Percentiles rank a stretch among this genome's conserved stretches.
Conservation (phyloP, 1,284 basidiomycete genomes). For the Vanrija sp. region DNA sequence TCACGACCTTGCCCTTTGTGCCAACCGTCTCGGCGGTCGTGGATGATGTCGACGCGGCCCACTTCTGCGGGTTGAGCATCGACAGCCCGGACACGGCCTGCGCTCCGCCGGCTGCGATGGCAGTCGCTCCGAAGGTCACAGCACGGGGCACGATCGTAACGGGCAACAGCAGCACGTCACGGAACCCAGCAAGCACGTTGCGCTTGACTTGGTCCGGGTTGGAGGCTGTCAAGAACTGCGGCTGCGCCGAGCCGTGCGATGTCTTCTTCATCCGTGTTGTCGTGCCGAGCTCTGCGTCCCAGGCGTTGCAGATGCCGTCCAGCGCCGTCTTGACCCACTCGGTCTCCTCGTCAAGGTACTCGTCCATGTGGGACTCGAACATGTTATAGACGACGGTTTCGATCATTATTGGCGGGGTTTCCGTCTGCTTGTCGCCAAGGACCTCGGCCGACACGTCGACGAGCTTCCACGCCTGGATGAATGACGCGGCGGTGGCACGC, state of each 20-base stretch:
- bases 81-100: slow-evolving; percentile 77
- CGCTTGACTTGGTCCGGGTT: slow-evolving; percentile 91
- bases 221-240: slow-evolving; percentile 69
- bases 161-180: slow-evolving; percentile 80
- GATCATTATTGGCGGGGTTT: slow-evolving; percentile 53
- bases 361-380: slow-evolving; percentile 94
- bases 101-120: slow-evolving; percentile 58
- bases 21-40: background rate
- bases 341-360: slow-evolving; percentile 90
- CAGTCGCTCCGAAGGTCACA: slow-evolving; percentile 65
- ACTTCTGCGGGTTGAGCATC: slow-evolving; percentile 81
- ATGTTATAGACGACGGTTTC: slow-evolving; percentile 85
- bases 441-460: slow-evolving; percentile 67
- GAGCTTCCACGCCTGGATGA: slow-evolving; percentile 80
- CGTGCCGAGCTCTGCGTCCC: slow-evolving; percentile 56
- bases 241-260: slow-evolving; percentile 25
- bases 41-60: slow-evolving; percentile 52
- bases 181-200: slow-evolving; percentile 87
- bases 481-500: slow-evolving; percentile 81
- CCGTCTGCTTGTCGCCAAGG: slow-evolving; percentile 30
- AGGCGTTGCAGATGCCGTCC: slow-evolving; percentile 69
- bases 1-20: slow-evolving; percentile 20
- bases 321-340: slow-evolving; percentile 73
- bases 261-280: slow-evolving; percentile 1
- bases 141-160: slow-evolving; percentile 94